Evolutionary conservation across 129 eudicot species (phyloP), one percentile per base, ranked within the genome.

Genomic region (Chrysanthemum makinoi): DNA sequence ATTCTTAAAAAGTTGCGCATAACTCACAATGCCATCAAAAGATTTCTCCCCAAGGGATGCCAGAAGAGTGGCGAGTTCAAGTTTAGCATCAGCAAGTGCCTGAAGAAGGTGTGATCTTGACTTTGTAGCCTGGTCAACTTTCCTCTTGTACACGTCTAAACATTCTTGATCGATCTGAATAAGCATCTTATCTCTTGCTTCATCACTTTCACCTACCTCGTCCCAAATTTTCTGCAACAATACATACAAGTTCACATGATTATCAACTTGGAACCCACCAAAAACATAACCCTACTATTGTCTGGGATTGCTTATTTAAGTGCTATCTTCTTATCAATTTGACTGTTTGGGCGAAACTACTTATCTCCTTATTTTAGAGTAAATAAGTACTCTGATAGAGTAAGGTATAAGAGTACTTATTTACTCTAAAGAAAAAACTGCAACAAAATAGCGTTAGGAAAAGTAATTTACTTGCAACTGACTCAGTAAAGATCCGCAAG

Each of bases 181-280:
- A 72, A 94, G 97, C 97, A 94, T 94, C 85, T 86, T 85, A 80
- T 94, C 98, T 66, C 97, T 78, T 68, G 86, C 97, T 17, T 88
- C 96, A 15, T 94, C 98, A 55, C 77, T 89, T 76, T 94, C 98
- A 73, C 98, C 98, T 26, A 93, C 96, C 72, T 93, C 98, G 57
- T 90, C 98, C 98, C 98, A 94, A 63, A 89, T 94, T 94, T 82
- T 89, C 98, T 94, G 90, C 77, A 84, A 71, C 2, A 65, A 10
- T 24, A 69, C 79, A 68, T 39, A 75, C 15, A 18, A 19, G 63
- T 54, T 17, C 28, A 58, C 30, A 2, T 19, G 22, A 65, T 9
- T 56, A 58, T 58, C 51, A 76, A 18, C 39, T 61, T 17, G 9
- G 16, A n/a, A 16, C 3, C 66, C 15, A 44, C 66, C n/a, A 10